phyloP scores from a whole-genome alignment of 2,329 filamentous ascomycete species.

The Sarocladiaceae sp. region DNA sequence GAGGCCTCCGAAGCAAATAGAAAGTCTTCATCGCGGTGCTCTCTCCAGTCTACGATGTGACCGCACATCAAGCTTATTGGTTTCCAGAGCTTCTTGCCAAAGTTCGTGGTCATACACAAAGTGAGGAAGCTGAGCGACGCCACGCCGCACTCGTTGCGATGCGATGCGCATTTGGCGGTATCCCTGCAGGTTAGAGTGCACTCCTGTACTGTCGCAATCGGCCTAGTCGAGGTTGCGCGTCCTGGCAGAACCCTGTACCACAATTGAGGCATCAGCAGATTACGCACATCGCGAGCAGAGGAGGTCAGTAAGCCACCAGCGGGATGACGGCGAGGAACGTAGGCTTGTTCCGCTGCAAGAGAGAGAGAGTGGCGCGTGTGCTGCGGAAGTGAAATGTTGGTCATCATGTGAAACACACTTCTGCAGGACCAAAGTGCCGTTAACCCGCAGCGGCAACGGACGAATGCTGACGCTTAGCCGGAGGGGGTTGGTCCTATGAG shows the following conservation, averaged over 20 bases:
- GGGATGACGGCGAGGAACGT: too few species aligned
- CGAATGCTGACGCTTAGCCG: constrained; percentile 37
- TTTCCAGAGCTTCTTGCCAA: neutral
- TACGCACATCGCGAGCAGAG: neutral
- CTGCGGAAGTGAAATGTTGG: neutral
- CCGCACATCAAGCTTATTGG: neutral
- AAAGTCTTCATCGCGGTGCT: neutral
- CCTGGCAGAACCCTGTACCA: neutral
- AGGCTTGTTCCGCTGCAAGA: too few species aligned
- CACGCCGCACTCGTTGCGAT: too few species aligned
- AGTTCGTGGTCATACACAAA: neutral
- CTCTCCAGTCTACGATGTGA: neutral
- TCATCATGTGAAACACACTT: neutral
- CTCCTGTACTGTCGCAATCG: neutral
- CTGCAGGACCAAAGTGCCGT: constrained; percentile 6
- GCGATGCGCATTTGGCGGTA: neutral
- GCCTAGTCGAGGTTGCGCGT: neutral
- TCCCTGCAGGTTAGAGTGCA: neutral
- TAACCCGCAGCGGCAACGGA: constrained; percentile 36
- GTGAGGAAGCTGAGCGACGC: neutral
- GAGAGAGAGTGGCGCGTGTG: neutral
- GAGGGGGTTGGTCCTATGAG: constrained; percentile 31
- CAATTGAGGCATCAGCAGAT: neutral
- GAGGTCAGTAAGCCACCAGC: neutral
- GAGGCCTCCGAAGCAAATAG: neutral